These are phyloP conservation scores for Epichloe glyceriae DNA, from an alignment of 2,329 filamentous ascomycete species.

Conservation along the genomic window DNA sequence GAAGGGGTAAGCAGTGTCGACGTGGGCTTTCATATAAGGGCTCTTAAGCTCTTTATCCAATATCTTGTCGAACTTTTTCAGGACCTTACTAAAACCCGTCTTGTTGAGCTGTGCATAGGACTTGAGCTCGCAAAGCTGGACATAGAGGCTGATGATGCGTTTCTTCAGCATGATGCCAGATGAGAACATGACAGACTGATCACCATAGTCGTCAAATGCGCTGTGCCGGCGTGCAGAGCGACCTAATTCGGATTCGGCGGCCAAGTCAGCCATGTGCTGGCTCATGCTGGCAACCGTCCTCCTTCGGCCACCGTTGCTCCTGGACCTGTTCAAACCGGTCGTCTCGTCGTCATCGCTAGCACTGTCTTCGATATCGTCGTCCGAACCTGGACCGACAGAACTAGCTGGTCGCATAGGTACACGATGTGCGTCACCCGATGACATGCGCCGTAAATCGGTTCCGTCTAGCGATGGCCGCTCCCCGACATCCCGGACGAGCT, in stretches of 20 bases:
- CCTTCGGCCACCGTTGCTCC: constrained; percentile 25
- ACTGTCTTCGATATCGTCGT: constrained; percentile 42
- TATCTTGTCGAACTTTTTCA: constrained; percentile 99
- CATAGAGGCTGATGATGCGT: constrained; percentile 74
- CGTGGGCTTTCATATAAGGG: constrained; percentile 59
- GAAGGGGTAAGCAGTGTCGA: constrained; percentile 75
- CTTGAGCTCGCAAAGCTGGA: constrained; percentile 86
- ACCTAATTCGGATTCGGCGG: constrained; percentile 46
- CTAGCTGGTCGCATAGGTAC: constrained; percentile 19
- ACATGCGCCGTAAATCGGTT: constrained; percentile 21
- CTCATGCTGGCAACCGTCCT: constrained; percentile 25
- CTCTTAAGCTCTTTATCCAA: constrained; percentile 69
- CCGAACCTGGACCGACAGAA: constrained; percentile 30
- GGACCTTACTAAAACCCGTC: constrained; percentile 88
- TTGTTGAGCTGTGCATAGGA: constrained; percentile 93
- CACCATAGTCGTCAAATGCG: constrained; percentile 64
- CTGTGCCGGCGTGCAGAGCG: constrained; percentile 49
- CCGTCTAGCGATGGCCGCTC: constrained; percentile 42
- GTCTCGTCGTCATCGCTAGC: constrained; percentile 52
- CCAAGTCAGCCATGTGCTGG: constrained; percentile 40
- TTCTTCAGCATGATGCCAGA: constrained; percentile 83
- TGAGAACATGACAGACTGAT: constrained; percentile 54
- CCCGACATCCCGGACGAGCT: constrained; percentile 62
- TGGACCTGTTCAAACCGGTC: constrained; percentile 36
- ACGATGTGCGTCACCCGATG: constrained; percentile 14